Evolutionary conservation across 805 yeast genomes (phyloP), one percentile per base, ranked within the genome.

Genomic region (Sugiyamaella boreocaroliniensis): DNA sequence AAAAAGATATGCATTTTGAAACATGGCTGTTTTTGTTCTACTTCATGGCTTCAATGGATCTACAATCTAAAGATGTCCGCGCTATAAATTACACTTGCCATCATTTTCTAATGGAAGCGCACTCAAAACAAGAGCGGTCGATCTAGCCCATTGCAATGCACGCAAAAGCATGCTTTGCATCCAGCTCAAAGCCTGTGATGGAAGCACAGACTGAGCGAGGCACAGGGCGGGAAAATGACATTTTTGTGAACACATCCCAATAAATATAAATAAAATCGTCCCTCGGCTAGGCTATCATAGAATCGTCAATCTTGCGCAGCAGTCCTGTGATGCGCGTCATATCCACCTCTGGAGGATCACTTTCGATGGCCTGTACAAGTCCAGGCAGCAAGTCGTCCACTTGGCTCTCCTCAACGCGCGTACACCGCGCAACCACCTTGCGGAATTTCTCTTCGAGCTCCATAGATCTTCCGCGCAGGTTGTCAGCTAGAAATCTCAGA

Each of bases 301-400:
- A 22, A 37, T 47, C 50, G 20, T 20, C 78, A 48, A 78, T 77
- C 56, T 74, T 79, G 43, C 75, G 71, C 59, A 81, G 65, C 61
- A 81, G 80, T 11, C 80, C 82, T 22, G 79, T 74, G 14, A 78
- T 79, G 40, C 81, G 66, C 20, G 77, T 76, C 62, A 81, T 74
- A 62, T 80, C 85, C 40, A 81, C 79, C 55, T 80, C 84, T 56
- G 79, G 85, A 1, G 87, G 85, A 64, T 85, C 90, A 56, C 92
- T 85, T 57, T 90, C 96, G 5, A 92, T 97, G 16, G 97, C 96
- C 63, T 84, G 86, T 32, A 93, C 80, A 48, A 92, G 75, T 4
- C 92, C 95, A 58, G 87, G 93, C 48, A 92, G 75, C 61, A 93
- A 76, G 50, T 76, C 79, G 65, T 88, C 96, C 32, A 93, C 95